These are phyloP conservation scores for Stachybotrys echinatus DNA, from an alignment of 2,329 filamentous ascomycete species.

Conservation along the genomic window DNA sequence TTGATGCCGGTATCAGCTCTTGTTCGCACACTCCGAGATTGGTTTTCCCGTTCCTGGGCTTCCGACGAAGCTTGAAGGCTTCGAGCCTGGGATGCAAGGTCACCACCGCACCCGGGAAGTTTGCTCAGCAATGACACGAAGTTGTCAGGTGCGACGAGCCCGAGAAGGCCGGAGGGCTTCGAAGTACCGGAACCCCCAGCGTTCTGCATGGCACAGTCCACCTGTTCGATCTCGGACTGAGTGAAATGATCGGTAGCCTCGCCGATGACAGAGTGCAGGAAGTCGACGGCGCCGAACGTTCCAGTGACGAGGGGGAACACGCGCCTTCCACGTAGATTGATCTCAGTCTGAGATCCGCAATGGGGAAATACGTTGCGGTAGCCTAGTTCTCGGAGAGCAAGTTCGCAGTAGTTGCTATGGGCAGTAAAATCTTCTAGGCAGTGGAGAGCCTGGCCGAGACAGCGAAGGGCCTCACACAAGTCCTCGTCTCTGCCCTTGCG, in stretches of 20 bases:
- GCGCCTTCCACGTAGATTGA: slow-evolving; percentile 57
- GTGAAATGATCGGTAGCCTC: slow-evolving; percentile 82
- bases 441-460: slow-evolving; percentile 70
- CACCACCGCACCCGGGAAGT: slow-evolving; percentile 64
- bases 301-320: slow-evolving; percentile 72
- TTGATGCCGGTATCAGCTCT: slow-evolving; percentile 43
- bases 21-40: slow-evolving; percentile 22
- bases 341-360: slow-evolving; percentile 61
- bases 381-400: slow-evolving; percentile 70
- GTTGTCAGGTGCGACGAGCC: slow-evolving; percentile 37
- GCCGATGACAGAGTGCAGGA: slow-evolving; percentile 71
- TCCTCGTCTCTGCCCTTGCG: slow-evolving; percentile 65
- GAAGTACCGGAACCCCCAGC: slow-evolving; percentile 48
- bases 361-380: slow-evolving; percentile 79
- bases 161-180: slow-evolving; percentile 35
- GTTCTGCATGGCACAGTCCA: slow-evolving; percentile 68
- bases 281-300: slow-evolving; percentile 74
- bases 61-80: slow-evolving; percentile 56
- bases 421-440: slow-evolving; percentile 76
- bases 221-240: slow-evolving; percentile 77
- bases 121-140: slow-evolving; percentile 71
- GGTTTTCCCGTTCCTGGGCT: slow-evolving; percentile 58
- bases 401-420: slow-evolving; percentile 79
- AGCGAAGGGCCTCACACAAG: slow-evolving; percentile 74
- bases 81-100: slow-evolving; percentile 62